These are phyloP conservation scores for Bertia moriformis DNA, from an alignment of 2,329 filamentous ascomycete species.

Conservation along the genomic window DNA sequence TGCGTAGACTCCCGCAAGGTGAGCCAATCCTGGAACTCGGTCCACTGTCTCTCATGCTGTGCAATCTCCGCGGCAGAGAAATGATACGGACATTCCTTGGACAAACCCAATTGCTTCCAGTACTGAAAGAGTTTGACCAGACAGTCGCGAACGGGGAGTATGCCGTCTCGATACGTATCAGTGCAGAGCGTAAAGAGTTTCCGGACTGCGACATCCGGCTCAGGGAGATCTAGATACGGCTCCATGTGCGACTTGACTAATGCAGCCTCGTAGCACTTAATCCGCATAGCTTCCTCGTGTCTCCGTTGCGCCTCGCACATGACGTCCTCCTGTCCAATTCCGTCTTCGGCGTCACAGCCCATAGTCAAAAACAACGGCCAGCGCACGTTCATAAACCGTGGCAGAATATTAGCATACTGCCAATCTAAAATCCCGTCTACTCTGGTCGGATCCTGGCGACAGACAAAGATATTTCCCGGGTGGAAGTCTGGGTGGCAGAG, in stretches of 20 bases:
- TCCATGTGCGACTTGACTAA: slow-evolving; percentile 4
- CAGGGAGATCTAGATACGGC: neutral
- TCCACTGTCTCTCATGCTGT: neutral
- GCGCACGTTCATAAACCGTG: neutral
- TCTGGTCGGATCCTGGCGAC: slow-evolving; percentile 5
- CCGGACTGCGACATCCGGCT: neutral
- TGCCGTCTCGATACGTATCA: neutral
- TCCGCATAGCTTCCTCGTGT: slow-evolving; percentile 6
- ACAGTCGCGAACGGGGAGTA: neutral
- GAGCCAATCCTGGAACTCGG: neutral
- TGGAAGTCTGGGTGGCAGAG: slow-evolving; percentile 9
- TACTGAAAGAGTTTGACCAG: neutral
- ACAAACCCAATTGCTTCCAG: neutral
- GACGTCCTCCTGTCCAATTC: slow-evolving; percentile 8
- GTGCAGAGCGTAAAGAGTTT: neutral
- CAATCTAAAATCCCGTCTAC: slow-evolving; percentile 8
- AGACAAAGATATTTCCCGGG: slow-evolving; percentile 9
- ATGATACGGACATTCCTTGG: neutral
- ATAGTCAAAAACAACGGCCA: neutral
- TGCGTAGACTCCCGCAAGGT: neutral
- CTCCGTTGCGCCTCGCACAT: slow-evolving; percentile 7
- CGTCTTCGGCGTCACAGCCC: no score
- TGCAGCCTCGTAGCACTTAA: slow-evolving; percentile 9
- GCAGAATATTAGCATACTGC: neutral
- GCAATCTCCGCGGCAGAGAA: neutral